phyloP scores from a whole-genome alignment of 2,329 filamentous ascomycete species.

The Fonsecaea multimorphosa region DNA sequence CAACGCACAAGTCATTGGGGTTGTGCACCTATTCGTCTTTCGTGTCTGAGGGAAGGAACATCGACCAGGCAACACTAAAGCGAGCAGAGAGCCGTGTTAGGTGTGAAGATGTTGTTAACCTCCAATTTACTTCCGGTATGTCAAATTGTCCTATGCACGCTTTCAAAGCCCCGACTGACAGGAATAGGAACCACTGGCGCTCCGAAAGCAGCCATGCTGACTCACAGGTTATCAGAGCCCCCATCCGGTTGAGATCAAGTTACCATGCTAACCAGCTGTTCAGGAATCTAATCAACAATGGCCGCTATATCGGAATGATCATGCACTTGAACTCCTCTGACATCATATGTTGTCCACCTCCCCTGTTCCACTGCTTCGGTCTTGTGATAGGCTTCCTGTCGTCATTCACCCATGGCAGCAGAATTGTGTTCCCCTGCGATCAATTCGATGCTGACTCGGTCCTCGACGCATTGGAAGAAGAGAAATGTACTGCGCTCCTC shows the following conservation, averaged over 20 bases:
- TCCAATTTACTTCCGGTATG: conserved; percentile 80
- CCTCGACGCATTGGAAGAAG: conserved; percentile 51
- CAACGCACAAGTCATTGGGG: conserved; percentile 58
- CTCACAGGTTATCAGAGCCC: conserved; percentile 67
- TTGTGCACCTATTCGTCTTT: conserved; percentile 52
- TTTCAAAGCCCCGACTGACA: background rate
- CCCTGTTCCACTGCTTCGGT: conserved; percentile 76
- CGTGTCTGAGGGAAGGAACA: conserved; percentile 41
- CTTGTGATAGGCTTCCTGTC: conserved; percentile 93
- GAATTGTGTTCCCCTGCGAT: conserved; percentile 85
- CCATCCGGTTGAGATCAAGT: background rate
- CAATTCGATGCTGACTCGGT: conserved; percentile 80
- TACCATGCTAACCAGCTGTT: conserved; percentile 13
- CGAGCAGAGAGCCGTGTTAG: conserved; percentile 22
- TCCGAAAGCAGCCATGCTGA: conserved; percentile 89
- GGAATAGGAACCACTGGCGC: conserved; percentile 75
- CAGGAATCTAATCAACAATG: conserved; percentile 69
- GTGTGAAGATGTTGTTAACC: conserved; percentile 76
- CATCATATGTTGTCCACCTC: conserved; percentile 68
- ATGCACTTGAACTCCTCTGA: conserved; percentile 79
- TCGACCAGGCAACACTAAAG: conserved; percentile 26
- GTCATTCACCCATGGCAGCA: conserved; percentile 77
- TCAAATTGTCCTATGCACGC: background rate
- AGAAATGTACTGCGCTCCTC: conserved; percentile 49
- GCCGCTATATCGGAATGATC: conserved; percentile 76